Evolutionary conservation across 2,329 filamentous ascomycete species (phyloP).

Genomic region (Calonectria ilicicola): DNA sequence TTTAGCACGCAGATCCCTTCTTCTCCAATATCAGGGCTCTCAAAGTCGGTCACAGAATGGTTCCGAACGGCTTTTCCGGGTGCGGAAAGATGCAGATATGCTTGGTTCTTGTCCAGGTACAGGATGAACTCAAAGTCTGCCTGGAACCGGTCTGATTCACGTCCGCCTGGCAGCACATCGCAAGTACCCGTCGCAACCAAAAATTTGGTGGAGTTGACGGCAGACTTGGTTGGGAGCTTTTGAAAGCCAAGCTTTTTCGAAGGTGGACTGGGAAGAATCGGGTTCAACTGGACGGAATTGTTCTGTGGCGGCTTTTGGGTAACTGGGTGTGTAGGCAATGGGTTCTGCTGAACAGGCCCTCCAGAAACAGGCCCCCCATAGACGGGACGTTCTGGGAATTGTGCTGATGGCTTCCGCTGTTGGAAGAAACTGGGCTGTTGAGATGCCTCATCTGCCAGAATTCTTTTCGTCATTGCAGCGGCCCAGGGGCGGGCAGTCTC

Average conservation of each 20-base stretch:
- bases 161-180: slow-evolving; percentile 24
- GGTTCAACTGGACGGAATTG: neutral
- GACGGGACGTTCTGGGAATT: neutral
- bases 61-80: slow-evolving; percentile 18
- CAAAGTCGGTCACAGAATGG: slow-evolving; percentile 38
- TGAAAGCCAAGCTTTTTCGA: neutral
- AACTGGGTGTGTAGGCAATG: neutral
- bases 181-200: neutral
- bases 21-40: slow-evolving; percentile 24
- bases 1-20: slow-evolving; percentile 38
- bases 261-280: neutral
- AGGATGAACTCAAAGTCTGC: slow-evolving; percentile 35
- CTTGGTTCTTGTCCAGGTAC: slow-evolving; percentile 21
- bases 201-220: neutral
- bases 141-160: slow-evolving; percentile 16
- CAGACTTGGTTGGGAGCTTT: neutral
- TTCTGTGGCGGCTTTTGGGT: neutral
- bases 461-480: neutral
- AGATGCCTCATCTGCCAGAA: neutral
- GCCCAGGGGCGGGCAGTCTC: slow-evolving; percentile 40
- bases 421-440: neutral
- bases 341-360: neutral
- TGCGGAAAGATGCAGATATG: slow-evolving; percentile 32
- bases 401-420: neutral
- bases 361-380: neutral